Base-by-base conservation (phyloP, 495 filamentous ascomycete species). In the Cercophora scortea region DNA sequence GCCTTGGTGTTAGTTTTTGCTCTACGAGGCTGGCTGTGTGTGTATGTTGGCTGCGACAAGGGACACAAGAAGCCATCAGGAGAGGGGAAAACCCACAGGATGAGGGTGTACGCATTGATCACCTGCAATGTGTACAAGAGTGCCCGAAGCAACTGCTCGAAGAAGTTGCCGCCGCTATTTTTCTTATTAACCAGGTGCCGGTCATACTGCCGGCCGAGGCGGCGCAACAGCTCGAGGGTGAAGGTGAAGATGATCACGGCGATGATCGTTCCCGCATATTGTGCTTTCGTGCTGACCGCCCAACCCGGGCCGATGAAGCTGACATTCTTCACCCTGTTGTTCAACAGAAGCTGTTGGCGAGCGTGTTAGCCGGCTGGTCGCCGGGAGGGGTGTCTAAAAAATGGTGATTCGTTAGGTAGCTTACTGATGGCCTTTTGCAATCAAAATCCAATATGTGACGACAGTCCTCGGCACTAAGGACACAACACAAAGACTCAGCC, bases 251-350 rank as follows among this genome's bases (percentile, higher is more conserved):
- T 64, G 56, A 84, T 71, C 16, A 82, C 76, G 15, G 80, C 83
- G 58, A 89, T 80, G 64, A 85, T 88, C 43, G 79, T 77, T 34
- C 77, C 82, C 8, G 79, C 83, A 59, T 88, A 88, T 66, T 79
- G 82, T 48, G 71, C 75, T 1, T 47, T 55, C 0, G 81, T 81
- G 18, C 61, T 76, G 54, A 87, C 76, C 44, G 81, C 81, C 85
- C 84, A 89, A 12, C 69, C 65, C 8, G 53, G 50, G 18, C 82
- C 72, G 51, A 89, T 67, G 68, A 89, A 88, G 75, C n/a, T n/a
- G n/a, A n/a, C 83, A 89, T 86, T 78, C 35, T 85, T 65, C 1
- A 79, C 84, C 47, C 82, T 66, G 83, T 83, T 88, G 55, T 89
- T 87, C 85, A 81, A 87, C 1, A 87, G 64, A 25, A 25, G 25